A percentile compares a stretch with the other conserved stretches of the same genome.
phyloP scores from a whole-genome alignment of 495 filamentous ascomycete genomes.

The Extremus antarcticus region DNA sequence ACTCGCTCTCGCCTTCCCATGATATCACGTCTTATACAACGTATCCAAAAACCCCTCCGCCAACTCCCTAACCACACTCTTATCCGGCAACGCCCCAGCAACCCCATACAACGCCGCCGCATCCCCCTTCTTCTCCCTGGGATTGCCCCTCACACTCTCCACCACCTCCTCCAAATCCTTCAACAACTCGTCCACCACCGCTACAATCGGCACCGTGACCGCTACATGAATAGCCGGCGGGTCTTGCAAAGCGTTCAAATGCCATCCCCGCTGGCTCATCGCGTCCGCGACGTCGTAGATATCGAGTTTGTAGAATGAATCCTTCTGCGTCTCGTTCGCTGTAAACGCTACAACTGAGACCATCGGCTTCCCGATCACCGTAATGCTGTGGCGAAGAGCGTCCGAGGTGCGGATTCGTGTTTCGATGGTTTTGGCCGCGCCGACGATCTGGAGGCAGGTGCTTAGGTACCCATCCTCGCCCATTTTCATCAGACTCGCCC shows the following conservation, averaged over 20 bases:
- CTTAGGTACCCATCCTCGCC: conserved; percentile 85
- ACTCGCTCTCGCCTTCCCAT: no score
- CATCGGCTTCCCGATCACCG: conserved; percentile 72
- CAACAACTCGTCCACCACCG: conserved; percentile 66
- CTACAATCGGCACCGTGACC: conserved; percentile 80
- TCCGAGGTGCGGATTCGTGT: conserved; percentile 57
- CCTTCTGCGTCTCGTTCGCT: conserved; percentile 28
- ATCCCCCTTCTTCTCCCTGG: conserved; percentile 56
- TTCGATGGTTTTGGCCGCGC: conserved; percentile 74
- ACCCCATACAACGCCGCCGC: conserved; percentile 88
- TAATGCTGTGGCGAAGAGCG: conserved; percentile 56
- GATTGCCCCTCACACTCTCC: conserved; percentile 59
- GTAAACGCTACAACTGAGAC: conserved; percentile 86
- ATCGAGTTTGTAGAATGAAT: conserved; percentile 40
- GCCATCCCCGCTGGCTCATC: conserved; percentile 81
- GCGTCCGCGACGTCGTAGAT: conserved; percentile 34
- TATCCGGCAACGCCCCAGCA: conserved; percentile 87
- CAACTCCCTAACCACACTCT: conserved; percentile 83
- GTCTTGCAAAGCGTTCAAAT: conserved; percentile 85
- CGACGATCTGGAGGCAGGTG: conserved; percentile 77
- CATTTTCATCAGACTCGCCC: conserved; percentile 77
- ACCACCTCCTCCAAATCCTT: conserved; percentile 67
- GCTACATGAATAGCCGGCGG: conserved; percentile 94
- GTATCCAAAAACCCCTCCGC: conserved; percentile 90
- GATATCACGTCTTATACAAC: conserved; percentile 80